Evolutionary conservation across 2,329 filamentous ascomycete genomes (phyloP).

Genomic region (Pseudogymnoascus pannorum): DNA sequence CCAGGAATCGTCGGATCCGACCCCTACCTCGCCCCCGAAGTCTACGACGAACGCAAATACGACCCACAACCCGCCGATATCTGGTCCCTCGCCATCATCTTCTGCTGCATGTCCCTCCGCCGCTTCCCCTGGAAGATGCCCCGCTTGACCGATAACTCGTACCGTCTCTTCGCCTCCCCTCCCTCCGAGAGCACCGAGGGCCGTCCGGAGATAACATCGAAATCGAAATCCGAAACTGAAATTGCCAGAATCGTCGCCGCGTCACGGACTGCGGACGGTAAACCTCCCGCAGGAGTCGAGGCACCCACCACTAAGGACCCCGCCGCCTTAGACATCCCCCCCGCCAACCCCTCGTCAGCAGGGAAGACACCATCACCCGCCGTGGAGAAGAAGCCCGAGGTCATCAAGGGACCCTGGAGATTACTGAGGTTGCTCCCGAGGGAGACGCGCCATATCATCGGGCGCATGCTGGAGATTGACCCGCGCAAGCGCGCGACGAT

Average conservation of each 20-base stretch:
- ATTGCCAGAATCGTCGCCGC: not conserved
- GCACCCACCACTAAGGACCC: too few relatives aligned
- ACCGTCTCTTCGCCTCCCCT: constrained; percentile 81
- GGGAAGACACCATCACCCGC: not conserved
- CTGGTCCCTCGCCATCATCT: constrained; percentile 97
- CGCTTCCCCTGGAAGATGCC: constrained; percentile 97
- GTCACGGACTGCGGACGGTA: not conserved
- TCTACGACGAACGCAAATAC: constrained; percentile 89
- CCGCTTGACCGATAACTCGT: constrained; percentile 85
- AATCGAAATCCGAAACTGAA: constrained; percentile 20
- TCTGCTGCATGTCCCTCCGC: constrained; percentile 94
- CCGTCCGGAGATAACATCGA: constrained; percentile 19
- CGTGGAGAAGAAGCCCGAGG: constrained; percentile 55
- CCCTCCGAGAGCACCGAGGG: constrained; percentile 61
- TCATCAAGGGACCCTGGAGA: constrained; percentile 88
- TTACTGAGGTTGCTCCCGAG: constrained; percentile 79
- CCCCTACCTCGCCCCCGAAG: constrained; percentile 92
- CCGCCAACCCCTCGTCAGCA: not conserved
- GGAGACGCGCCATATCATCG: constrained; percentile 83
- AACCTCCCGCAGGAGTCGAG: not conserved
- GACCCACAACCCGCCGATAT: constrained; percentile 92
- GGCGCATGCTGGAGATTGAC: constrained; percentile 85
- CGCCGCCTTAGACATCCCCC: too few relatives aligned
- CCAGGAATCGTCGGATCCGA: constrained; percentile 74
- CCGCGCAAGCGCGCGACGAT: constrained; percentile 77